Percentiles rank a stretch among this genome's conserved stretches.
Conservation (phyloP, 2,329 filamentous ascomycete species). For the Botrytis tulipae region DNA sequence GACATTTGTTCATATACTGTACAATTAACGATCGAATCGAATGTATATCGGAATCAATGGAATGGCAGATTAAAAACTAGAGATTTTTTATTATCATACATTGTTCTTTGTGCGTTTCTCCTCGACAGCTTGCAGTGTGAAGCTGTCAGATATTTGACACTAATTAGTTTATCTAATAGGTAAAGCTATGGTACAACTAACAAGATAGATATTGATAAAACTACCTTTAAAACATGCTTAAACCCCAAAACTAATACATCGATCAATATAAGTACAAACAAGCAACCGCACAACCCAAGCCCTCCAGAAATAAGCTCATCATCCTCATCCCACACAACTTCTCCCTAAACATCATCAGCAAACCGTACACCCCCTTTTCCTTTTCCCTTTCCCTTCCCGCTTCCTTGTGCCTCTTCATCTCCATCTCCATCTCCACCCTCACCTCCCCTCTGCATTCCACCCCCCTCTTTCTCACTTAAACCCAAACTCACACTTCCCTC, state of each 20-base stretch:
- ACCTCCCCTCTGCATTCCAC: not conserved
- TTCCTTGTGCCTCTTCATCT: not conserved
- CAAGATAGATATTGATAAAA: not conserved
- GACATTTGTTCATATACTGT: conserved; percentile 9
- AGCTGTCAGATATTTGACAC: too few species aligned
- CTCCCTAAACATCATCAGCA: not conserved
- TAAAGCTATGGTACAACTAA: not conserved
- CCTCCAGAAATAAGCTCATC: not conserved
- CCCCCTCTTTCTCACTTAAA: not conserved
- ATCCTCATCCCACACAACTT: not conserved
- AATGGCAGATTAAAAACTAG: not conserved
- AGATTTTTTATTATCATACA: not conserved
- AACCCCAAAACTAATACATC: not conserved
- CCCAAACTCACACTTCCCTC: too few species aligned
- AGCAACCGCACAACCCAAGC: too few species aligned
- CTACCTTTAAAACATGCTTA: not conserved
- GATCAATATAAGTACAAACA: not conserved
- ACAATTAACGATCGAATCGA: conserved; percentile 6
- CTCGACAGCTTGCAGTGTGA: not conserved
- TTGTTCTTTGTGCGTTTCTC: not conserved
- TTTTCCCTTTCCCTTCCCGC: not conserved
- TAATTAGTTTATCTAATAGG: not conserved
- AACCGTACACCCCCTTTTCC: conserved; percentile 14
- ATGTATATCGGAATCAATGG: conserved; percentile 8
- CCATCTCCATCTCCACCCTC: not conserved